Conservation (phyloP, 140 eudicot genomes). For the Senecio squalidus region DNA sequence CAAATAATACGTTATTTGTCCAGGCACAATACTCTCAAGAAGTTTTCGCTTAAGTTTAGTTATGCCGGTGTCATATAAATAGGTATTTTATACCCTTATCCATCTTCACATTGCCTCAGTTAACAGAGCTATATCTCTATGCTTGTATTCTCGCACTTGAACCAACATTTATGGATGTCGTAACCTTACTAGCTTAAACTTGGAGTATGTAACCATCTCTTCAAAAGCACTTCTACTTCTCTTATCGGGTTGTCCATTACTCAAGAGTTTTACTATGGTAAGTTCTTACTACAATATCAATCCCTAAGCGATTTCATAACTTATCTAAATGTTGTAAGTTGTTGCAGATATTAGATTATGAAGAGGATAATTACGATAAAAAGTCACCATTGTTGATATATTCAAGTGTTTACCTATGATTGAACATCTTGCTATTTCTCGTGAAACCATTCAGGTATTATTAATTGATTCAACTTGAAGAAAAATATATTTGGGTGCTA, state of each 20-base stretch:
- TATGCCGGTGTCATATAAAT: no score
- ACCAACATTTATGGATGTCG: constrained; percentile 7
- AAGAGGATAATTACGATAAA: not conserved
- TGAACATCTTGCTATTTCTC: constrained; percentile 23
- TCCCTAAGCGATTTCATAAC: not conserved
- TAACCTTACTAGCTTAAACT: constrained; percentile 18
- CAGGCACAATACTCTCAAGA: constrained; percentile 3
- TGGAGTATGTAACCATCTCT: constrained; percentile 4
- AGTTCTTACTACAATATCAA: not conserved
- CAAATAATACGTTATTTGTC: constrained; percentile 8
- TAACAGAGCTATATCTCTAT: constrained; percentile 27
- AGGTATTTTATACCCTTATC: not conserved
- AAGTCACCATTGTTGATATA: constrained; percentile 1
- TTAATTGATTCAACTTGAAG: not conserved
- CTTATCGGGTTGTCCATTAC: constrained; percentile 27
- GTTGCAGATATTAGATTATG: not conserved
- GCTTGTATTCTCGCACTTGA: constrained; percentile 7
- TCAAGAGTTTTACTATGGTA: constrained; percentile 24
- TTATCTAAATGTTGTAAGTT: not conserved
- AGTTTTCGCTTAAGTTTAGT: not conserved
- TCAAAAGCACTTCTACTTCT: constrained; percentile 16
- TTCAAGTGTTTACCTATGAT: constrained; percentile 17
- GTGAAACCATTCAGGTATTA: not conserved
- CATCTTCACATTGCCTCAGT: constrained; percentile 4
- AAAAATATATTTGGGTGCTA: not conserved